phyloP scores from a whole-genome alignment of 1,284 basidiomycete genomes.

The Pascua sp. region DNA sequence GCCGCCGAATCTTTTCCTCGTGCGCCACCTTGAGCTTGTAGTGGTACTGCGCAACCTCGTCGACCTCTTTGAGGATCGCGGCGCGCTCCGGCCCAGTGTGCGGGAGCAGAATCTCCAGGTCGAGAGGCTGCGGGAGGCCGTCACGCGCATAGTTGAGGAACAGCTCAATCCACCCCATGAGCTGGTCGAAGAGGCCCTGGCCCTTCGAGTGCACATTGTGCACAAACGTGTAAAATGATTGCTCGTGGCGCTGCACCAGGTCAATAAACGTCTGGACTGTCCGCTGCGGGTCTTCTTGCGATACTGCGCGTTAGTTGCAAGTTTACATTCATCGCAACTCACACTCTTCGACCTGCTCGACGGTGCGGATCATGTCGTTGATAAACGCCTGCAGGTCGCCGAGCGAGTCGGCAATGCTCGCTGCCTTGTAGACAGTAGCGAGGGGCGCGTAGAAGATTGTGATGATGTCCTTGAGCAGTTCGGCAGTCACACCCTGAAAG shows the following conservation, averaged over 20 bases:
- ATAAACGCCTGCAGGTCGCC: constrained; percentile 91
- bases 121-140: constrained; percentile 64
- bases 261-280: constrained; percentile 94
- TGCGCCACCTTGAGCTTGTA: constrained; percentile 86
- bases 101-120: constrained; percentile 82
- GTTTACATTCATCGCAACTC: constrained; percentile 44
- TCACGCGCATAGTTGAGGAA: constrained; percentile 91
- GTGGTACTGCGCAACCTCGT: constrained; percentile 81
- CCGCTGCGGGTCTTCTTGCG: constrained; percentile 73
- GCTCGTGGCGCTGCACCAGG: constrained; percentile 89
- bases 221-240: constrained; percentile 93
- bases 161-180: constrained; percentile 96
- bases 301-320: constrained; percentile 55
- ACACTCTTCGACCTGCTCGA: constrained; percentile 88
- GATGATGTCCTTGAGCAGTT: constrained; percentile 95
- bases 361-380: constrained; percentile 91
- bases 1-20: constrained; percentile 76
- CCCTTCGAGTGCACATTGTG: constrained; percentile 99
- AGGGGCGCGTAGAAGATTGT: constrained; percentile 98
- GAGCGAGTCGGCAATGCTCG: constrained; percentile 91
- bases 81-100: constrained; percentile 68
- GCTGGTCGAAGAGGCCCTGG: constrained; percentile 83
- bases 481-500: constrained; percentile 81
- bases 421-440: constrained; percentile 97
- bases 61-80: constrained; percentile 77